Evolutionary conservation across 139 green algal genomes (phyloP).

Genomic region (Chlamydomonas sp.): DNA sequence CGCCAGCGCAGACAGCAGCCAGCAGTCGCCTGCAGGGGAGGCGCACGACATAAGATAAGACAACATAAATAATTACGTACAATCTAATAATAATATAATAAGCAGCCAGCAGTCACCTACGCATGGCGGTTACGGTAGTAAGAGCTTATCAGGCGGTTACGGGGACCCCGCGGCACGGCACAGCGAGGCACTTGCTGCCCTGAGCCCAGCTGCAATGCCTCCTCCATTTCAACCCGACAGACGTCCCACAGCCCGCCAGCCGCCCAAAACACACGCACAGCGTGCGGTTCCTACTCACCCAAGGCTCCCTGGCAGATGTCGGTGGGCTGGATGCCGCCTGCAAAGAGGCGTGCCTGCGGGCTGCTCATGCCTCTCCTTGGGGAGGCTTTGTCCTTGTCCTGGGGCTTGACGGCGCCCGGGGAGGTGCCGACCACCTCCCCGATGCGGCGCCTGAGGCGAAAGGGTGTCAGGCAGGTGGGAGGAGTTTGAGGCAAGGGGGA

Average conservation of each 20-base stretch:
- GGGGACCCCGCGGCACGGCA: conserved; percentile 12
- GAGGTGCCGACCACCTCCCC: conserved; percentile 6
- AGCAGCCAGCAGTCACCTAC: neutral
- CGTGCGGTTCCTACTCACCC: neutral
- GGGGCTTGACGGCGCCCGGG: neutral
- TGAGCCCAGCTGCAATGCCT: too few relatives aligned
- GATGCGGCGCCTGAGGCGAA: conserved; percentile 37
- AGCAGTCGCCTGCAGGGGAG: neutral
- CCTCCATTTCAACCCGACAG: too few relatives aligned
- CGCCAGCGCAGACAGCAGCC: conserved; percentile 52
- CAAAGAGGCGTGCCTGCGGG: conserved; percentile 22
- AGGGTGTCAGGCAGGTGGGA: too few relatives aligned
- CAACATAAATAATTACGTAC: neutral
- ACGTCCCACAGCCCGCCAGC: too few relatives aligned
- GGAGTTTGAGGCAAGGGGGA: too few relatives aligned
- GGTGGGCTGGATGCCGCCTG: conserved; percentile 37
- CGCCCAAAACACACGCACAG: too few relatives aligned
- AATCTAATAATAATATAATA: neutral
- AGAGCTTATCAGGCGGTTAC: neutral
- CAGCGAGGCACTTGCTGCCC: too few relatives aligned
- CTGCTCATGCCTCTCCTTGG: neutral
- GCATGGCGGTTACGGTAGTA: neutral
- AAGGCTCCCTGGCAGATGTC: conserved; percentile 56
- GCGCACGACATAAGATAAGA: too few relatives aligned
- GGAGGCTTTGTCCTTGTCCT: neutral